A percentile compares a stretch with the other conserved stretches of the same genome.
Conservation (phyloP, 768 basidiomycete genomes). For the Lentinula sp. region DNA sequence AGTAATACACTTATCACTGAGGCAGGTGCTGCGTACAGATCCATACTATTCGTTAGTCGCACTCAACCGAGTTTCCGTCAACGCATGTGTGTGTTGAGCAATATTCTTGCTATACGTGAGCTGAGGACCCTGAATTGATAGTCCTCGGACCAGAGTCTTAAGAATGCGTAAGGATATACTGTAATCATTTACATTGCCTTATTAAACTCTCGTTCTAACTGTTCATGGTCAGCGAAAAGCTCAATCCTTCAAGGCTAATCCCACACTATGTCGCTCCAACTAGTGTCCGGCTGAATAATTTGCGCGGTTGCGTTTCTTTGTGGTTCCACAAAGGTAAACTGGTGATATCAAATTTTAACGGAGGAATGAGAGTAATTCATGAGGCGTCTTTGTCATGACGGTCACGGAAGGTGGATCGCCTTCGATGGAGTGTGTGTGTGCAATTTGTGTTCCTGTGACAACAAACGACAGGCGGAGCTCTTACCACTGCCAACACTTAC, state of each 20-base stretch:
- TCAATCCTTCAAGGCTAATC: neutral
- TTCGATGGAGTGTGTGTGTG: neutral
- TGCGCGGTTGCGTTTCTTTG: neutral
- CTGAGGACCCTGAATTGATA: neutral
- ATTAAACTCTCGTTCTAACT: neutral
- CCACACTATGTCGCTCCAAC: neutral
- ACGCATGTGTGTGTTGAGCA: neutral
- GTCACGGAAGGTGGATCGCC: neutral
- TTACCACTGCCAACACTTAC: neutral
- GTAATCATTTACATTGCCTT: neutral
- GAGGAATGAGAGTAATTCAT: too few species aligned
- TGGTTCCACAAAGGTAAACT: neutral
- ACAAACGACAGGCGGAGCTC: constrained; percentile 1
- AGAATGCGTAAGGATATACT: neutral
- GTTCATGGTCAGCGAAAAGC: neutral
- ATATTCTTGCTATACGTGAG: neutral
- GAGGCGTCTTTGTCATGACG: neutral
- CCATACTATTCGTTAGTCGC: too few species aligned
- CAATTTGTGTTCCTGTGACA: neutral
- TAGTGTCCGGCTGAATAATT: neutral
- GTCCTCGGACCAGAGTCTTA: neutral
- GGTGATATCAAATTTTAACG: neutral
- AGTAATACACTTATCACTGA: too few species aligned
- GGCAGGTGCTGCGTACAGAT: too few species aligned
- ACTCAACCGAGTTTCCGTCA: too few species aligned